Evolutionary conservation across 345 rosid genomes (phyloP).

Genomic region (Linum lewisii): DNA sequence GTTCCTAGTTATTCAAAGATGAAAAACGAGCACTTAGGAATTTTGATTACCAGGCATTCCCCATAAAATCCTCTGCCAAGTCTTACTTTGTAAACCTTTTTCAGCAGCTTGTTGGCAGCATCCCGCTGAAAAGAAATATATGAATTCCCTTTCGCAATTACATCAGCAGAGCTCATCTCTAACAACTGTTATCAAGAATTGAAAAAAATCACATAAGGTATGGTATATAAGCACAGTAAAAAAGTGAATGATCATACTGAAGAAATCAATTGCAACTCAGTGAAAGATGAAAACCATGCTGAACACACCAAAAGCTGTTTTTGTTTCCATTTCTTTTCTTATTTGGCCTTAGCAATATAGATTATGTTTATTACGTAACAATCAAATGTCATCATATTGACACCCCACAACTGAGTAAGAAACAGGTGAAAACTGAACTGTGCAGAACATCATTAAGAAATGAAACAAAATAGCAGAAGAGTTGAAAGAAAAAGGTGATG

Average conservation of each 20-base stretch:
- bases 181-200: slow-evolving; percentile 38
- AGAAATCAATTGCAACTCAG: neutral
- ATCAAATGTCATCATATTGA: too few relatives aligned
- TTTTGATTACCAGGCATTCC: slow-evolving; percentile 66
- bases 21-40: neutral
- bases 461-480: slow-evolving; percentile 9
- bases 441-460: slow-evolving; percentile 1
- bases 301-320: neutral
- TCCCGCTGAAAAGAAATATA: slow-evolving; percentile 30
- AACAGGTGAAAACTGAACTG: neutral
- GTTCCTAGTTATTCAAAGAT: neutral
- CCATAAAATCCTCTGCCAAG: slow-evolving; percentile 91
- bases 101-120: slow-evolving; percentile 54
- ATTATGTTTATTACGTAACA: neutral
- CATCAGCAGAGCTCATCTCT: slow-evolving; percentile 37
- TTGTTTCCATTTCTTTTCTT: neutral
- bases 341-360: too few relatives aligned
- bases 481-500: neutral
- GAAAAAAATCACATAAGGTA: neutral
- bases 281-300: neutral
- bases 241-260: neutral
- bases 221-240: neutral
- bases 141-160: slow-evolving; percentile 48
- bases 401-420: neutral
- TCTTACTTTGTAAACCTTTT: slow-evolving; percentile 44